Percentiles rank a stretch among this genome's conserved stretches.
phyloP scores from a whole-genome alignment of 2,329 filamentous ascomycete genomes.

The Fusarium chuoi region DNA sequence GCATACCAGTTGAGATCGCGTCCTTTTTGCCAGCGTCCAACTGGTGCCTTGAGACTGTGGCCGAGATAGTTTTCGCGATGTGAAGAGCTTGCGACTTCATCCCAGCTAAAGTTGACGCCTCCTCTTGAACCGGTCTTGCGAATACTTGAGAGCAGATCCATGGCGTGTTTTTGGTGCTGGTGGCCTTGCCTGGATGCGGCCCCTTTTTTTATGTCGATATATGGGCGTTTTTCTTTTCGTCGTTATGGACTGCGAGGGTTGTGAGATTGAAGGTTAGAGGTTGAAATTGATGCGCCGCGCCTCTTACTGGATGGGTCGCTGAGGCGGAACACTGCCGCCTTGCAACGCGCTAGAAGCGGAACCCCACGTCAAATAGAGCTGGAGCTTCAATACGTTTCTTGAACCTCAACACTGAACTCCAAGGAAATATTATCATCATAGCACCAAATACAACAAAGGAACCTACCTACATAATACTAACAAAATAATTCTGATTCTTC shows the following conservation, averaged over 20 bases:
- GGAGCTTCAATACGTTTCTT: slow-evolving; percentile 10
- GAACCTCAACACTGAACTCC: background rate
- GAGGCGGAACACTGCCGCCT: slow-evolving; percentile 28
- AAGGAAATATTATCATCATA: slow-evolving; percentile 17
- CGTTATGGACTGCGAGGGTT: background rate
- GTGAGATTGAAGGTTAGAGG: slow-evolving; percentile 3
- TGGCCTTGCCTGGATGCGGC: background rate
- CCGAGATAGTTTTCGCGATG: slow-evolving; percentile 93
- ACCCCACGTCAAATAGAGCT: slow-evolving; percentile 31
- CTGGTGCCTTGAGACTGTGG: slow-evolving; percentile 90
- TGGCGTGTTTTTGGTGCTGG: slow-evolving; percentile 50
- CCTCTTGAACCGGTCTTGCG: slow-evolving; percentile 92
- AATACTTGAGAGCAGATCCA: slow-evolving; percentile 94
- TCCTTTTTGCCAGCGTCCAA: slow-evolving; percentile 90
- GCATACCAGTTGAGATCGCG: slow-evolving; percentile 74
- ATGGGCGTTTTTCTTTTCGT: background rate
- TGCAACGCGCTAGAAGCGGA: slow-evolving; percentile 23
- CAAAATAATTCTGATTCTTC: background rate
- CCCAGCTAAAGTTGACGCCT: slow-evolving; percentile 96
- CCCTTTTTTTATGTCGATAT: background rate
- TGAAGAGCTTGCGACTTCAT: slow-evolving; percentile 85
- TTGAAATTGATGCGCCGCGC: slow-evolving; percentile 15
- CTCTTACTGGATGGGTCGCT: slow-evolving; percentile 15
- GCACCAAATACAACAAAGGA: background rate
- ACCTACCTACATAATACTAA: background rate